A percentile compares a stretch with the other conserved stretches of the same genome.
Evolutionary conservation across 306 rosid species (phyloP).

Genomic region (Inga leiocalycina): DNA sequence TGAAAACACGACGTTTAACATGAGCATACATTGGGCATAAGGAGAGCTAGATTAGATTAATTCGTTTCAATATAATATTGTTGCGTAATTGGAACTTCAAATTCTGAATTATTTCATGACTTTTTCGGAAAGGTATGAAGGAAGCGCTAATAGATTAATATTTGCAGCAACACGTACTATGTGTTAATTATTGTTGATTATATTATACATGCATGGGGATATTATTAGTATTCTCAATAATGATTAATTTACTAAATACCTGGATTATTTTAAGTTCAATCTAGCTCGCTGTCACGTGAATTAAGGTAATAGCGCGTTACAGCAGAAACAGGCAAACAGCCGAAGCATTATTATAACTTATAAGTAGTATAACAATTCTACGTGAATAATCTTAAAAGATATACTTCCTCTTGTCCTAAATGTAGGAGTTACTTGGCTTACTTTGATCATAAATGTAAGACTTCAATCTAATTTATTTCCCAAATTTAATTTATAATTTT

Average conservation of each 20-base stretch:
- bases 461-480: no score
- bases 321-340: not conserved
- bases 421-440: no score
- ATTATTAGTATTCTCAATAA: not conserved
- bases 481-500: no score
- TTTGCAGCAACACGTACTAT: not conserved
- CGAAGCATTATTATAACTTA: not conserved
- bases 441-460: no score
- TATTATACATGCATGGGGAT: not conserved
- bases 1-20: not conserved
- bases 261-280: not conserved
- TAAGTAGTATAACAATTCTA: not conserved
- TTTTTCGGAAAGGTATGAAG: not conserved
- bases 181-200: not conserved
- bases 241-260: not conserved
- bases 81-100: not conserved
- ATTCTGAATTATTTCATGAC: slow-evolving; percentile 15
- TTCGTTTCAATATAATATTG: slow-evolving; percentile 1
- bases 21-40: no score
- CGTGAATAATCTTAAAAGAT: not conserved
- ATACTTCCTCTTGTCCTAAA: not conserved
- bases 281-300: not conserved
- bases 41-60: not conserved
- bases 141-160: not conserved
- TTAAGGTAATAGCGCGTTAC: not conserved